Evolutionary conservation across 1,139 yeast genomes (phyloP).

Genomic region (Candida gigantensis): DNA sequence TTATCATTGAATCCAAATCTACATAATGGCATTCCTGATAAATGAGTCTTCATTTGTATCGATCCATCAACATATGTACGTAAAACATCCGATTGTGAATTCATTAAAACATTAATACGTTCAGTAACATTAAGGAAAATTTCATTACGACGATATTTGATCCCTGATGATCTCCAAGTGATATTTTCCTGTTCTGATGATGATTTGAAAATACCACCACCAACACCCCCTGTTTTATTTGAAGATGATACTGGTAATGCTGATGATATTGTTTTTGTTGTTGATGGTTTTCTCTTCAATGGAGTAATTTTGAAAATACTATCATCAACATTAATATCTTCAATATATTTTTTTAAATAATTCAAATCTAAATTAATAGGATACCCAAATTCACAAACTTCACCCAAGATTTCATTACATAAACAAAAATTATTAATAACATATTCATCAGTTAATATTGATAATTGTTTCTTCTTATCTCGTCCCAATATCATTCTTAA

Average conservation of each 20-base stretch:
- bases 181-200: conserved; percentile 16
- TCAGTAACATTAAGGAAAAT: conserved; percentile 78
- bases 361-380: conserved; percentile 69
- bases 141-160: conserved; percentile 82
- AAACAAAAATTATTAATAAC: conserved; percentile 57
- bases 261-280: conserved; percentile 8
- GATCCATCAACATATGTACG: conserved; percentile 78
- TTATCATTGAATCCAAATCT: conserved; percentile 61
- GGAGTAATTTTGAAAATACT: conserved; percentile 20
- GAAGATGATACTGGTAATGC: neutral
- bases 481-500: conserved; percentile 27
- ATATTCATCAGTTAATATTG: conserved; percentile 28
- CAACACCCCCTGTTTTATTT: neutral
- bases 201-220: neutral
- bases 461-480: conserved; percentile 10
- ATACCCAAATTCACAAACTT: conserved; percentile 77
- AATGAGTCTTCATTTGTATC: conserved; percentile 67
- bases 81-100: conserved; percentile 59
- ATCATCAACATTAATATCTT: conserved; percentile 21
- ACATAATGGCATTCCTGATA: conserved; percentile 76
- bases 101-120: conserved; percentile 67
- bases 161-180: conserved; percentile 73
- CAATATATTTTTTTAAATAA: conserved; percentile 29
- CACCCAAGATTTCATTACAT: conserved; percentile 77
- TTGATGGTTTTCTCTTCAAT: conserved; percentile 17